A percentile compares a stretch with the other conserved stretches of the same genome.
Evolutionary conservation across 2,329 filamentous ascomycete species (phyloP).

Genomic region (Tolypocladium capitatum): DNA sequence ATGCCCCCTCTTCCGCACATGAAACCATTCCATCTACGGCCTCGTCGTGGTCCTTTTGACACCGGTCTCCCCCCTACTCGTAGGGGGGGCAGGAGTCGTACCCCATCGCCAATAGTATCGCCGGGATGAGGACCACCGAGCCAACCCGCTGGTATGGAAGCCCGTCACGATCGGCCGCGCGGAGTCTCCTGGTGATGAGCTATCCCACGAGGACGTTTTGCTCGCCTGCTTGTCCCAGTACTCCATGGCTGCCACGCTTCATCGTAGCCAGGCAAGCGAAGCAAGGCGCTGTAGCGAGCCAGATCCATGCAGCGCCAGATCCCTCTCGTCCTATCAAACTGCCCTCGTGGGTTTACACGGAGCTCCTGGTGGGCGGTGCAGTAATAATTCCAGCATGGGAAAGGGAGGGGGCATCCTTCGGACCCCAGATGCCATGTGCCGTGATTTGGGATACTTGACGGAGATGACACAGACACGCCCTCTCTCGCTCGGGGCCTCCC

Average conservation of each 20-base stretch:
- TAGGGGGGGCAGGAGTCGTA: not conserved
- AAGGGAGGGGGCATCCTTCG: not conserved
- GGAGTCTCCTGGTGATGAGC: not conserved
- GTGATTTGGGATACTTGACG: not conserved
- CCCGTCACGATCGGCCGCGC: not conserved
- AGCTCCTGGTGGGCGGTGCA: not conserved
- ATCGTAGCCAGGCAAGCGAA: not conserved
- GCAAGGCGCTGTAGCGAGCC: not conserved
- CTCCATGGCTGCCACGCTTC: not conserved
- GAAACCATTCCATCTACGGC: not conserved
- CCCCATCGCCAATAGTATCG: not conserved
- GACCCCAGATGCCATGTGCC: not conserved
- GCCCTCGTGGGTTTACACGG: not conserved
- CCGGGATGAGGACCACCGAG: not conserved
- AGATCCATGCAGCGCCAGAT: not conserved
- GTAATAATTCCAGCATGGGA: not conserved
- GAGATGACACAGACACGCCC: not conserved
- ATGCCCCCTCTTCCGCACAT: not conserved
- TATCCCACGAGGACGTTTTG: not conserved
- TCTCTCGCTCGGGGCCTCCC: not conserved
- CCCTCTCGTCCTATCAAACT: not conserved
- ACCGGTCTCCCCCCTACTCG: not conserved
- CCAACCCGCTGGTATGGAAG: not conserved
- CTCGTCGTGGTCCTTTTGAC: not conserved
- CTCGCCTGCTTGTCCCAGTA: not conserved